phyloP scores from a whole-genome alignment of 202 grass and related monocot genomes.

The Musa balbisiana region DNA sequence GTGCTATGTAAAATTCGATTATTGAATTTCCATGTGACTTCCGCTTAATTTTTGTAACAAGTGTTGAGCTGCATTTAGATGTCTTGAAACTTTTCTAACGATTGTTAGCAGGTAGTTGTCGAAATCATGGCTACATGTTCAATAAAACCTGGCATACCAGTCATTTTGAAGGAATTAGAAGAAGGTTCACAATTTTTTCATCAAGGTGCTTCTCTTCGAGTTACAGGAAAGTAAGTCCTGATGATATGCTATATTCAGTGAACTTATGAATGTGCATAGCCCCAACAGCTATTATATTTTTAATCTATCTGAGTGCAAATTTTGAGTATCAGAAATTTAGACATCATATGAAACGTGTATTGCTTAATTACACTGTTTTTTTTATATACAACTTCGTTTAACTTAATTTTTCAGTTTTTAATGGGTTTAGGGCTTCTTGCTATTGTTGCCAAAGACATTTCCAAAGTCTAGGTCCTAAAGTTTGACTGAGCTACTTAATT shows the following conservation, averaged over 20 bases:
- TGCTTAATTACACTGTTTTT: neutral
- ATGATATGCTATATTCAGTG: neutral
- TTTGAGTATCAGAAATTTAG: neutral
- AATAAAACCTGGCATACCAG: slow-evolving; percentile 48
- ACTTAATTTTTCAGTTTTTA: neutral
- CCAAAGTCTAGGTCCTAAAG: too few species aligned
- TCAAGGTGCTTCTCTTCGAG: slow-evolving; percentile 49
- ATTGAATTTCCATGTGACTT: neutral
- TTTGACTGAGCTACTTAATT: too few species aligned
- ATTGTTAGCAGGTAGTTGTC: neutral
- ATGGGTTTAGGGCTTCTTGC: neutral
- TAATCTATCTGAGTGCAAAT: neutral
- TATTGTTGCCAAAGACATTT: too few species aligned
- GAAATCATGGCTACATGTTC: slow-evolving; percentile 35
- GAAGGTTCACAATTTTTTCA: slow-evolving; percentile 44
- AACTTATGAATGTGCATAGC: neutral
- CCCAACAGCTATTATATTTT: neutral
- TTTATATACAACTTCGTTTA: neutral
- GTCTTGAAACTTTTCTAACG: neutral
- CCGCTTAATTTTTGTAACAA: neutral
- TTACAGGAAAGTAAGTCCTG: slow-evolving; percentile 53
- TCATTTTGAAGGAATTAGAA: slow-evolving; percentile 38
- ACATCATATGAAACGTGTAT: neutral
- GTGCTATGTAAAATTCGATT: too few species aligned
- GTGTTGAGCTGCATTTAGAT: neutral